A percentile compares a stretch with the other conserved stretches of the same genome.
Conservation (phyloP, 2,329 filamentous ascomycete genomes). For the Helminthosporium solani region DNA sequence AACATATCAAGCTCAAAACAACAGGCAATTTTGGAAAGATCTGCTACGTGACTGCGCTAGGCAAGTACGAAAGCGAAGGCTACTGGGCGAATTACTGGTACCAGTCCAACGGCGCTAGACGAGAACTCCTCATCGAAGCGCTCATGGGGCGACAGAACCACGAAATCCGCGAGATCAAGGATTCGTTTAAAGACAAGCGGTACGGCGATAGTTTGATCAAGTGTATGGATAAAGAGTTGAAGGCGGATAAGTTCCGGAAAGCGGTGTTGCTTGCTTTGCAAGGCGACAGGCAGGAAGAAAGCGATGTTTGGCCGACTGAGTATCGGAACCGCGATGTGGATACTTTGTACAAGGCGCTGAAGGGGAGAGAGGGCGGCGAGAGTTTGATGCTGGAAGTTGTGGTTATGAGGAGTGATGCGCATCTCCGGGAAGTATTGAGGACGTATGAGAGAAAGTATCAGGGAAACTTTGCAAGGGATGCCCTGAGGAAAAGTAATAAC, state of each 20-base stretch:
- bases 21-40: conserved; percentile 81
- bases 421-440: conserved; percentile 76
- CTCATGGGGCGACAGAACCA: conserved; percentile 86
- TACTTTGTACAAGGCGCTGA: conserved; percentile 68
- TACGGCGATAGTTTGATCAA: conserved; percentile 77
- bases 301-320: conserved; percentile 61
- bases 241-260: conserved; percentile 93
- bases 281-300: conserved; percentile 79
- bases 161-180: conserved; percentile 86
- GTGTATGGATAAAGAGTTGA: conserved; percentile 91
- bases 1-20: conserved; percentile 81
- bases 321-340: conserved; percentile 65
- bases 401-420: conserved; percentile 74
- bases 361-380: conserved; percentile 77
- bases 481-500: conserved; percentile 85
- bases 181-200: conserved; percentile 86
- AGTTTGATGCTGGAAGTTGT: conserved; percentile 84
- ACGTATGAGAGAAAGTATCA: conserved; percentile 72
- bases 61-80: conserved; percentile 87
- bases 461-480: conserved; percentile 83
- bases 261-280: conserved; percentile 83
- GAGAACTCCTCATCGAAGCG: conserved; percentile 88
- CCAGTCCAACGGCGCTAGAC: conserved; percentile 77
- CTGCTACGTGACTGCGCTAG: conserved; percentile 85
- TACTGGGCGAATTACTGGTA: conserved; percentile 99